phyloP scores from a whole-genome alignment of 306 rosid species.

The Clitoria ternatea region DNA sequence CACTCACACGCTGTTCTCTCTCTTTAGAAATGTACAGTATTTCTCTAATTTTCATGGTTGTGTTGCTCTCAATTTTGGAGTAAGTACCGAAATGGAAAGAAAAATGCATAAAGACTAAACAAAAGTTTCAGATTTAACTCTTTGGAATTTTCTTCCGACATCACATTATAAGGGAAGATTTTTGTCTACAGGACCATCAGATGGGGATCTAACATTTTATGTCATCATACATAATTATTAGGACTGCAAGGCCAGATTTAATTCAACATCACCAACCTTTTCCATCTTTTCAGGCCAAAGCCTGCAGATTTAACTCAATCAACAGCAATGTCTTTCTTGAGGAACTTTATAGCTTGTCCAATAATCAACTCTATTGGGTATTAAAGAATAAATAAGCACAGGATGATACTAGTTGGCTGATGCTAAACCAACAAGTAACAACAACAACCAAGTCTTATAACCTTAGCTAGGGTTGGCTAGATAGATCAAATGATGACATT shows the following conservation, averaged over 20 bases:
- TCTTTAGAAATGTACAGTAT: not conserved
- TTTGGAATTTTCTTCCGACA: not conserved
- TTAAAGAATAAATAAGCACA: not conserved
- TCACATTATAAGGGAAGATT: not conserved
- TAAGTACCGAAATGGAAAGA: not conserved
- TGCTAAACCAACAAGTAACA: not conserved
- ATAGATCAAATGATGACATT: not conserved
- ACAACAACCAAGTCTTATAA: not conserved
- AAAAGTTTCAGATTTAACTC: not conserved
- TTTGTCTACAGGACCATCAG: not conserved
- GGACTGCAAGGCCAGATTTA: not conserved
- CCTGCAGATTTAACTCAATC: not conserved
- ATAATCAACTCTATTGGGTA: not conserved
- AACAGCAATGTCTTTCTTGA: not conserved
- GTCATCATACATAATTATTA: not conserved
- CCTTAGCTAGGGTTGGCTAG: not conserved
- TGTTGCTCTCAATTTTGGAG: not conserved
- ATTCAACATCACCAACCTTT: not conserved
- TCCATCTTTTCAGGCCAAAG: not conserved
- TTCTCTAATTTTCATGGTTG: not conserved
- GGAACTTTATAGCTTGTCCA: not conserved
- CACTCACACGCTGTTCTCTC: not conserved
- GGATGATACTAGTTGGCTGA: not conserved
- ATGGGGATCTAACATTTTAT: not conserved
- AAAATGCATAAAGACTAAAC: not conserved